A percentile compares a stretch with the other conserved stretches of the same genome.
phyloP scores from a whole-genome alignment of 352 stramenopile species.

The Phytophthora sojae region DNA sequence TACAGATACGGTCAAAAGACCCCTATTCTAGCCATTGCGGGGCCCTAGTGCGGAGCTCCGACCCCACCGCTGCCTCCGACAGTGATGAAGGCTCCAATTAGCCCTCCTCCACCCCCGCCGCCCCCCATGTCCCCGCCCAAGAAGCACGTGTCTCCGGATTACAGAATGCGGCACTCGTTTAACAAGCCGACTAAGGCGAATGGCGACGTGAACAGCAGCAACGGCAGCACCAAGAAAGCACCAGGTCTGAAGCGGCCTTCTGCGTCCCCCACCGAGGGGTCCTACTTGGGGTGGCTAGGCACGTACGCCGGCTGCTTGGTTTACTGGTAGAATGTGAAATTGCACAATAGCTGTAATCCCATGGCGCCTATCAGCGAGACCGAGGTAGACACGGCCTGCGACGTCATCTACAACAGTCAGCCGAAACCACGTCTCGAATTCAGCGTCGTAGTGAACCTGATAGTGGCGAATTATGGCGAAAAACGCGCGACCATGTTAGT shows the following conservation, averaged over 20 bases:
- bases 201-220: slow-evolving; percentile 23
- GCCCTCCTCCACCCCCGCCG: slow-evolving; percentile 21
- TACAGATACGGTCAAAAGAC: no score
- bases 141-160: slow-evolving; percentile 13
- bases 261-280: slow-evolving; percentile 19
- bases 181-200: slow-evolving; percentile 13
- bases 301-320: slow-evolving; percentile 3
- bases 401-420: no score
- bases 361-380: no score
- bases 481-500: no score
- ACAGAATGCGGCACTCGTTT: slow-evolving; percentile 15
- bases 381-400: no score
- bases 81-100: slow-evolving; percentile 20
- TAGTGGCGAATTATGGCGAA: no score
- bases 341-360: no score
- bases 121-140: slow-evolving; percentile 7
- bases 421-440: no score
- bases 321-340: no score
- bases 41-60: slow-evolving; percentile 24
- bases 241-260: slow-evolving; percentile 19
- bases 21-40: no score
- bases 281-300: slow-evolving; percentile 36
- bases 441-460: no score
- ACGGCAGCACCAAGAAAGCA: slow-evolving; percentile 17
- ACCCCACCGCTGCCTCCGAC: slow-evolving; percentile 22